Conservation (phyloP, 768 basidiomycete genomes). For the Boletus sp. region DNA sequence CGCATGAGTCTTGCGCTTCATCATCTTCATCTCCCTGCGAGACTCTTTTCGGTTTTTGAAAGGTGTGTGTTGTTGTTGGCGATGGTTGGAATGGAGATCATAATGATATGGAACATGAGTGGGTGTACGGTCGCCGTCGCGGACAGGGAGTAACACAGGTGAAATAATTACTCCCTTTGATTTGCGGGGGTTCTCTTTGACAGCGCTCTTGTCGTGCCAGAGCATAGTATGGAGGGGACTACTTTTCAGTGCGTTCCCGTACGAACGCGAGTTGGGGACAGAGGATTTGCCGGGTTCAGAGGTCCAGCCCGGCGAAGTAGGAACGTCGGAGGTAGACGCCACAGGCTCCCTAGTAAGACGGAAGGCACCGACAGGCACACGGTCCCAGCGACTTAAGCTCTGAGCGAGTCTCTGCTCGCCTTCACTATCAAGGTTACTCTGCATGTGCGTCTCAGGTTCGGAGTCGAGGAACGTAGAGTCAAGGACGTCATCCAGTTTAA, state of each 20-base stretch:
- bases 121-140: slow-evolving; percentile 57
- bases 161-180: slow-evolving; percentile 42
- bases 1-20: slow-evolving; percentile 57
- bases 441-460: slow-evolving; percentile 41
- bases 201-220: slow-evolving; percentile 39
- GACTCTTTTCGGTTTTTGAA: slow-evolving; percentile 63
- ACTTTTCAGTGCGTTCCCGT: slow-evolving; percentile 47
- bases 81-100: slow-evolving; percentile 37
- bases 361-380: slow-evolving; percentile 71
- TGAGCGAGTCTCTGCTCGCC: slow-evolving; percentile 41
- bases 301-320: slow-evolving; percentile 30
- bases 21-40: slow-evolving; percentile 64
- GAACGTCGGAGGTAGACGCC: slow-evolving; percentile 25
- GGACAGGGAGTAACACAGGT: slow-evolving; percentile 51
- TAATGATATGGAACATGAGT: slow-evolving; percentile 37
- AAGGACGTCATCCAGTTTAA: slow-evolving; percentile 70
- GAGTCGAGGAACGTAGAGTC: slow-evolving; percentile 70
- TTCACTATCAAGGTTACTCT: slow-evolving; percentile 35
- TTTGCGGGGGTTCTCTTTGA: slow-evolving; percentile 25
- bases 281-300: slow-evolving; percentile 25
- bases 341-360: slow-evolving; percentile 52
- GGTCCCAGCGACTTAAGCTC: slow-evolving; percentile 68
- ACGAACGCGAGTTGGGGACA: slow-evolving; percentile 23
- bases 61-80: slow-evolving; percentile 34
- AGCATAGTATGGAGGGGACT: slow-evolving; percentile 58